Conservation (phyloP, 2,329 filamentous ascomycete species). For the Penicillium sp. region DNA sequence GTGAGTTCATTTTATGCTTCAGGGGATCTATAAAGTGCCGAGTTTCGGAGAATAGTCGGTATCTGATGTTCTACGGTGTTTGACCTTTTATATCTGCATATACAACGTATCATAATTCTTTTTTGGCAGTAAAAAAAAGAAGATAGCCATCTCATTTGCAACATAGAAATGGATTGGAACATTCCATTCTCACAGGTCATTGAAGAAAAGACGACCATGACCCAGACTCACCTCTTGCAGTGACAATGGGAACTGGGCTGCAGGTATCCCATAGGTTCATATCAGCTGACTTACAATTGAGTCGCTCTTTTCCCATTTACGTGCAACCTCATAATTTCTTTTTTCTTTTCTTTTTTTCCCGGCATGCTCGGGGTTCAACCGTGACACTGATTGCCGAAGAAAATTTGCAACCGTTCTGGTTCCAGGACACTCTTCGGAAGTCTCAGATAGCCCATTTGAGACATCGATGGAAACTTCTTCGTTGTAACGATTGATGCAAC, state of each 20-base stretch:
- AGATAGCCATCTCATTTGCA: background rate
- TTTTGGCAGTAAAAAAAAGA: no score
- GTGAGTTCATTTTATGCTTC: background rate
- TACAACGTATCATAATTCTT: background rate
- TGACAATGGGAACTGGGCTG: constrained; percentile 18
- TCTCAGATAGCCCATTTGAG: constrained; percentile 12
- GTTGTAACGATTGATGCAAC: constrained; percentile 6
- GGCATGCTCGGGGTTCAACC: constrained; percentile 1
- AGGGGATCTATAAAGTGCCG: background rate
- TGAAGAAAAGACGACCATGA: background rate
- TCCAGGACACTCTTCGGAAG: constrained; percentile 3
- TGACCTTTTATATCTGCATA: background rate
- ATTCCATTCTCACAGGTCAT: background rate
- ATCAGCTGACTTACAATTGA: constrained; percentile 22
- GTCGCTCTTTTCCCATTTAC: background rate
- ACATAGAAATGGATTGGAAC: background rate
- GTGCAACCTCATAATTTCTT: background rate
- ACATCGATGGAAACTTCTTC: constrained; percentile 6
- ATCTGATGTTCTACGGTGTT: background rate
- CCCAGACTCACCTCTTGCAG: background rate
- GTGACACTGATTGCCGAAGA: constrained; percentile 9
- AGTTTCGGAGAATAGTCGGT: background rate
- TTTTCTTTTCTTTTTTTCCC: background rate
- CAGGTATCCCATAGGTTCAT: constrained; percentile 16
- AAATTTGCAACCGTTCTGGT: background rate